Conservation (phyloP, 2,329 filamentous ascomycete species). For the Colletotrichum lini region DNA sequence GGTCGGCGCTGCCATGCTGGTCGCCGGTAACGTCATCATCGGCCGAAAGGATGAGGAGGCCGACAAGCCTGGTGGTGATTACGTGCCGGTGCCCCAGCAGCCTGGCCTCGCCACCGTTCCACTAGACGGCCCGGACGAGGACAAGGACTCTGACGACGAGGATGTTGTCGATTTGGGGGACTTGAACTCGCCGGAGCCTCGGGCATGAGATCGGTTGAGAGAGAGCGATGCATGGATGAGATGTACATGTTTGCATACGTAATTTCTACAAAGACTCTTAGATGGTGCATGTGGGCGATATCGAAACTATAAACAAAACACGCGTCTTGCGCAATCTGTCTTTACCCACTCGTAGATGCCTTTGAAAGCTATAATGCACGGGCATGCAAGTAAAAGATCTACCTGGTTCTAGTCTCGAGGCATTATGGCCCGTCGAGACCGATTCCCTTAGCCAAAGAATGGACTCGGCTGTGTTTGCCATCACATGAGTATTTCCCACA, state of each 20-base stretch:
- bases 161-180: slow-evolving; percentile 55
- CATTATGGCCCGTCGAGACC: too few species aligned
- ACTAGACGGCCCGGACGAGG: slow-evolving; percentile 34
- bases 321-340: not conserved
- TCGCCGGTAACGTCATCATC: slow-evolving; percentile 84
- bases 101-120: slow-evolving; percentile 30
- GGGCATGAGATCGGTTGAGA: slow-evolving; percentile 3
- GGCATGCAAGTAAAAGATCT: too few species aligned
- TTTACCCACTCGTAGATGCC: not conserved
- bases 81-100: slow-evolving; percentile 49
- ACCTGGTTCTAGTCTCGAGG: too few species aligned
- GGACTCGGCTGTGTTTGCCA: too few species aligned
- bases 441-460: too few species aligned
- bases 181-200: slow-evolving; percentile 33
- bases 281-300: not conserved
- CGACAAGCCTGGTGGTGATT: slow-evolving; percentile 48
- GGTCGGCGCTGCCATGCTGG: slow-evolving; percentile 78
- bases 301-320: not conserved
- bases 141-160: slow-evolving; percentile 50
- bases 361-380: not conserved
- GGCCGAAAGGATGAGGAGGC: slow-evolving; percentile 74
- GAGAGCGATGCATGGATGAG: not conserved
- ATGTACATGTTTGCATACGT: not conserved
- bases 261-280: not conserved
- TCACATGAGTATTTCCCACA: too few species aligned